phyloP scores from a whole-genome alignment of 1,284 basidiomycete genomes.

The Stereum hirsutum region DNA sequence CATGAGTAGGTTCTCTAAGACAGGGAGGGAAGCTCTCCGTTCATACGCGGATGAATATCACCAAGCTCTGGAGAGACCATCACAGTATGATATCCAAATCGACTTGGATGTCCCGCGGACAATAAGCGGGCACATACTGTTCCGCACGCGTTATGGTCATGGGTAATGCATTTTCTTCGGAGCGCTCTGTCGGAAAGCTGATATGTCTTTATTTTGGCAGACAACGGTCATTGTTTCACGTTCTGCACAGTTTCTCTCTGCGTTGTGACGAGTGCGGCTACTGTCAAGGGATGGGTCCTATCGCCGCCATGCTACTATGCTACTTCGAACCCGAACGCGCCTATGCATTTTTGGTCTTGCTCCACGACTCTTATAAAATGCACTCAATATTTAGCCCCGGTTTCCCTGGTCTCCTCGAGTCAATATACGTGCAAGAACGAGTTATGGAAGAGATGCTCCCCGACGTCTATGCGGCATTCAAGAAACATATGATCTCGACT shows the following conservation, averaged over 20 bases:
- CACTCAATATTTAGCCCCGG: constrained; percentile 89
- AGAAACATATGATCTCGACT: constrained; percentile 82
- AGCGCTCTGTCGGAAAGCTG: constrained; percentile 2
- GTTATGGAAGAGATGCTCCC: constrained; percentile 84
- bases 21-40: constrained; percentile 32
- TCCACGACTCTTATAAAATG: constrained; percentile 87
- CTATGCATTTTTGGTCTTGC: constrained; percentile 74
- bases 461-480: constrained; percentile 77
- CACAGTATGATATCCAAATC: constrained; percentile 92
- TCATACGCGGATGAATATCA: constrained; percentile 47
- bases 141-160: constrained; percentile 91
- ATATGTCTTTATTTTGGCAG: constrained; percentile 28
- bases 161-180: constrained; percentile 53
- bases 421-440: constrained; percentile 90
- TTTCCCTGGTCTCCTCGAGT: constrained; percentile 91
- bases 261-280: constrained; percentile 87
- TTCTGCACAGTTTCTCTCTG: constrained; percentile 87
- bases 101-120: constrained; percentile 97
- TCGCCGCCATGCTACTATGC: constrained; percentile 90
- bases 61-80: constrained; percentile 67
- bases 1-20: constrained; percentile 40
- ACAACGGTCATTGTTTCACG: constrained; percentile 90
- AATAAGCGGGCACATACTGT: constrained; percentile 91
- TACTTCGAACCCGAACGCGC: constrained; percentile 88
- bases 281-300: constrained; percentile 98